Evolutionary conservation across 2,329 filamentous ascomycete genomes (phyloP).

Genomic region (Fusarium musae): DNA sequence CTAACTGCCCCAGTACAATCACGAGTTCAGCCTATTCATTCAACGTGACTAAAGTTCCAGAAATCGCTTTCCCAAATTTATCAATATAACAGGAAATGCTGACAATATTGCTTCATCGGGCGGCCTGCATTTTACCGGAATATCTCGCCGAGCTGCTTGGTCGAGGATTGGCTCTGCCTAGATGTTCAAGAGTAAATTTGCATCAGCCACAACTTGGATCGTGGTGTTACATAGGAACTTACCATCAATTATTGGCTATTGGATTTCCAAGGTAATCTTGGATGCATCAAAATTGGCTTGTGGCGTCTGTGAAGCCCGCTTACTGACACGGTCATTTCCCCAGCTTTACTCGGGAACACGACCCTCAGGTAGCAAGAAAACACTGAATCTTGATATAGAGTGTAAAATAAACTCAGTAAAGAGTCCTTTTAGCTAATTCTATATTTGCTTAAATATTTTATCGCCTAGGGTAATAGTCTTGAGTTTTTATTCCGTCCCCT

Average conservation of each 20-base stretch:
- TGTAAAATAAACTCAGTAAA: too few species aligned
- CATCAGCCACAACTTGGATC: neutral
- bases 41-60: neutral
- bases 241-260: neutral
- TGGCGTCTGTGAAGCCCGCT: neutral
- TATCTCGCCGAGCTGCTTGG: too few species aligned
- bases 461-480: too few species aligned
- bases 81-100: neutral
- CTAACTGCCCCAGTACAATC: neutral
- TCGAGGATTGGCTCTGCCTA: neutral
- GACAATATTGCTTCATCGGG: neutral
- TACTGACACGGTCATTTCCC: neutral
- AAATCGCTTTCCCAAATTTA: too few species aligned
- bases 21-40: neutral
- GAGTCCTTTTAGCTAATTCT: too few species aligned
- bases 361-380: too few species aligned
- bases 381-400: too few species aligned
- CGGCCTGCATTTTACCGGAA: neutral
- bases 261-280: neutral
- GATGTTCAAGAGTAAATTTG: too few species aligned
- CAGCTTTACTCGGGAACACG: neutral
- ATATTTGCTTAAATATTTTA: too few species aligned
- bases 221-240: neutral
- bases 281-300: fast-evolving
- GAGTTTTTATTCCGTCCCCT: too few species aligned